Conservation (phyloP, 2,329 filamentous ascomycete genomes). For the Colletotrichum abscissum region DNA sequence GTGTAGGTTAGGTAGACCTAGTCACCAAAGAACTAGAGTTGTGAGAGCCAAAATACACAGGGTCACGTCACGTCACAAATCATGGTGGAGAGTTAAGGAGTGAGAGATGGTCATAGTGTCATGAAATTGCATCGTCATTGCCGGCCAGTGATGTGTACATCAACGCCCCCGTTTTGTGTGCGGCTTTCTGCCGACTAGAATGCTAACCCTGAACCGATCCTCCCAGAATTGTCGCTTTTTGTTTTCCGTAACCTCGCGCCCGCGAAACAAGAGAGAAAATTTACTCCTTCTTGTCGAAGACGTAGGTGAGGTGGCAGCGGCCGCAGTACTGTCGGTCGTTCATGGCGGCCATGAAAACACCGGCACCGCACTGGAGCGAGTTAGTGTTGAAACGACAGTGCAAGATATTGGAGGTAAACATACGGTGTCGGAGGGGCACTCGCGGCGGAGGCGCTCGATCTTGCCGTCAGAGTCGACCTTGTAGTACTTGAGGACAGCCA, state of each 20-base stretch:
- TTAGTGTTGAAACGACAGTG: constrained; percentile 46
- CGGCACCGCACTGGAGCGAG: constrained; percentile 85
- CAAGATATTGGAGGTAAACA: too few relatives aligned
- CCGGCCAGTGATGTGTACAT: constrained; percentile 47
- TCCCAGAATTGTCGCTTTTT: constrained; percentile 29
- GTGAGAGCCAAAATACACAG: too few relatives aligned
- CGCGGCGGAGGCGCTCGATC: constrained; percentile 98
- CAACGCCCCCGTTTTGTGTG: constrained; percentile 51
- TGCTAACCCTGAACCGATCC: constrained; percentile 34
- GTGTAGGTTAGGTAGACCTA: not conserved
- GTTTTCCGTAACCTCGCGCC: constrained; percentile 19
- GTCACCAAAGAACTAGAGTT: too few relatives aligned
- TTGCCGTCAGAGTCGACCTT: constrained; percentile 99
- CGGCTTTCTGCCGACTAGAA: constrained; percentile 43
- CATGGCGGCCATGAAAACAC: constrained; percentile 99
- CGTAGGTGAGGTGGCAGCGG: constrained; percentile 79
- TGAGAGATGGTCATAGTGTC: constrained; percentile 30
- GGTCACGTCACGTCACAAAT: not conserved
- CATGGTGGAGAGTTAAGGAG: not conserved
- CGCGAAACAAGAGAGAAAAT: constrained; percentile 25
- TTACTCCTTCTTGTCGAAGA: constrained; percentile 74
- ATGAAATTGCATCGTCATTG: constrained; percentile 38
- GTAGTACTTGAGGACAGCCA: constrained; percentile 99
- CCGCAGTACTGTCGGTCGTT: constrained; percentile 98
- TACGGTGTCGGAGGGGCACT: constrained; percentile 93